Evolutionary conservation across 1,284 basidiomycete genomes (phyloP), one percentile per base, ranked within the genome.

Genomic region (Hemileia vastatrix): DNA sequence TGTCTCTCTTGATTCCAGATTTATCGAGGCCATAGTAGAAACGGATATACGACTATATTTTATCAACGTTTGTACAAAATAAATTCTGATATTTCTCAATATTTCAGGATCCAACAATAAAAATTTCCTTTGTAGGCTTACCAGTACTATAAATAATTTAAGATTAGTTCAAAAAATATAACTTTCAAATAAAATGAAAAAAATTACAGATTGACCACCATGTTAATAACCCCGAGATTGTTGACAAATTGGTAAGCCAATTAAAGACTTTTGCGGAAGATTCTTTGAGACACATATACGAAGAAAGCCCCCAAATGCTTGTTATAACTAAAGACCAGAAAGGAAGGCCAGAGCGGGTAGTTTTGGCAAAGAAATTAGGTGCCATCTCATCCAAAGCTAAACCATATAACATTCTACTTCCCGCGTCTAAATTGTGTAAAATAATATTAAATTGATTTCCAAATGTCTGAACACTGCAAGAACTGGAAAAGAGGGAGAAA

Each of bases 371-470:
- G 55, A 91, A 76, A 47, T 73, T 81, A 0, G 90, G 90, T 0
- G 88, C 90, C 69, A 89, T 87, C 0, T 86, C 85, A 21, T 84
- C 79, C 4, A 82, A 75, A 15, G 90, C 83, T 61, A 95, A 79
- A 43, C 87, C 86, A 74, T 91, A 86, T 33, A 76, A 63, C 18
- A 71, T 67, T 31, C 74, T 64, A 19, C 68, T 65, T 4, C 70
- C 70, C 24, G 54, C 61, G 43, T 63, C 61, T 63, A 18, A 27
- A 31, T 21, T 9, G 49, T 13, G 18, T 48, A 13, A 9, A 19
- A 9, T 44, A 6, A 27, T 43, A 44, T 21, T 47, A 21, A 24
- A 15, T 56, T 9, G 19, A 32, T 19, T 45, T 19, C 2, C 32
- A 23, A 11, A 44, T 18, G 45, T 54, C 18, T 44, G 27, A 45